Evolutionary conservation across 1,139 yeast genomes (phyloP), one percentile per base, ranked within the genome.

Genomic region (Yamadazyma triangularis): DNA sequence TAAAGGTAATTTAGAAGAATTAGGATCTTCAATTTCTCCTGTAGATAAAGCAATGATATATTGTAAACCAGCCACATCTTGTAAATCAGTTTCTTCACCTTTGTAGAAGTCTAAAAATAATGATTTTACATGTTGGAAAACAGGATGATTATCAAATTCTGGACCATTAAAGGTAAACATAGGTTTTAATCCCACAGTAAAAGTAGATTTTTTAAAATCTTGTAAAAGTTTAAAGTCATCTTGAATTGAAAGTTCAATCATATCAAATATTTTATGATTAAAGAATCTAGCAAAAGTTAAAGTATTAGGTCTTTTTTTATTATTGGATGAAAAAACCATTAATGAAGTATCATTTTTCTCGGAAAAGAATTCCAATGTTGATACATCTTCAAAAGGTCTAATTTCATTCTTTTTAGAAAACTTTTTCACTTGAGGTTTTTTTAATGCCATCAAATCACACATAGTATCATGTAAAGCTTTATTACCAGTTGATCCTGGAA

Each of bases 21-120:
- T 60, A 38, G 78, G 80, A 46, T 85, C 88, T 41, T 84, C 94
- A 39, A 84, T 81, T 41, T 79, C 81, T 23, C 79, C 85, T 3
- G 86, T 79, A 18, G 95, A 81, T 38, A 91, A 61, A 2, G 95
- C 77, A 46, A 91, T 87, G 32, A 91, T 80, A 53, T 85, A 86
- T 60, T 91, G 97, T 45, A 91, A 69, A 30, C 97, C 96, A 4
- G 96, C 94, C 33, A 89, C 95, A 57, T 93, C 98, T 51, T 87
- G 89, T 49, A 86, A 69, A 38, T 79, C 81, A 16, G 93, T 79
- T 37, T 74, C 79, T 46, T 84, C 87, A 22, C 97, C 97, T 42
- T 94, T 73, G 72, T 82, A 91, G 56, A 93, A 84, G 58, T 91
- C 99, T 47, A 93, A 52, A 50, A 91, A 89, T 44, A 89, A 66